Evolutionary conservation across 306 rosid genomes (phyloP), one percentile per base, ranked within the genome.

Genomic region (Lathyrus oleraceus): DNA sequence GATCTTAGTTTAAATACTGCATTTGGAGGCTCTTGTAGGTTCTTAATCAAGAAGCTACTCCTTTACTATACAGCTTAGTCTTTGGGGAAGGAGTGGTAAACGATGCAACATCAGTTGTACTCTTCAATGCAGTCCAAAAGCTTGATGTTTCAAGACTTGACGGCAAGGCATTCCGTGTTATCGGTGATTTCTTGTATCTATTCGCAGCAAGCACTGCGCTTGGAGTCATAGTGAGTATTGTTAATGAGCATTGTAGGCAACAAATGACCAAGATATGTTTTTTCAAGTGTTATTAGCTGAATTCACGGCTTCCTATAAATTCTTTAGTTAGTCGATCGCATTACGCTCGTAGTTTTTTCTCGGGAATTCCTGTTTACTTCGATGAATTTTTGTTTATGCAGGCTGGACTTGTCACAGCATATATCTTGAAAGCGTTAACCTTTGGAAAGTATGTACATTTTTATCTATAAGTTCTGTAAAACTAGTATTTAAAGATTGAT

Each of bases 41-140:
- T 76, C 96, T 93, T 35, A 87, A 85, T 66, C 96, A 87, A 87
- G 96, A 90, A 28, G 96, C 88, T 74, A 93, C 98, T 61, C 96
- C 96, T 58, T 76, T 90, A 51, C 84, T 93, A 19, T 90, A 90
- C 91, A 93, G 96, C 85, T 76, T 93, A 64, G 96, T 93, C 28
- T 93, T 93, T 71, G 98, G 97, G 52, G 97, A 93, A 90, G 97
- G 97, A 76, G 97, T 87, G 21, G 96, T 90, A 70, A 93, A 93
- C 63, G 98, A 93, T 80, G 97, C 98, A 27, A 93, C 98, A 6
- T 84, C 97, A 10, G 94, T 93, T 74, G 97, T 93, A 59, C 90
- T 94, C 72, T 94, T 88, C 88, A 81, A 93, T 68, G 94, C 97
- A 16, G 80, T 94, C 63, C 98, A 87, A 71, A 88, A 90, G 83